Evolutionary conservation across 2,329 filamentous ascomycete species (phyloP), one percentile per base, ranked within the genome.

Genomic region (Xylaria multiplex): DNA sequence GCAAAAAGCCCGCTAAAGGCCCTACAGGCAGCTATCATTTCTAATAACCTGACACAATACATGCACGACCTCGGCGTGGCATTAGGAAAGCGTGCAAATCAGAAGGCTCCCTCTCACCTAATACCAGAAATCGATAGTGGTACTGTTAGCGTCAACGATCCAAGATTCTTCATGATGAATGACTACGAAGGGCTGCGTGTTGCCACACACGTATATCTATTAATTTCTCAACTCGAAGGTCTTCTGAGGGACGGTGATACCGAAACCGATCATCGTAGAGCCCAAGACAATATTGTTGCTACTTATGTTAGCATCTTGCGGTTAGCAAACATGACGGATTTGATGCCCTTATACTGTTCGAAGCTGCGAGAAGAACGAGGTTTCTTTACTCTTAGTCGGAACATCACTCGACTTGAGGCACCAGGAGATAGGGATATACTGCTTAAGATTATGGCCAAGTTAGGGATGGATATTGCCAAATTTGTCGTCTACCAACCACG

Each of bases 311-410:
- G 91, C 72, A 90, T 91, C 67, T 81, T 99, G 43, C 88, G 92
- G 49, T 84, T 91, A 53, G 87, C 88, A 16, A 88, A 89, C 40
- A 87, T 96, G 61, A 88, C 91, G 65, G 90, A 95, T 68, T 81
- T 96, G 48, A 91, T 97, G 62, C 94, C 96, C 0, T 82, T 97
- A 0, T 99, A 99, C 77, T 94, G 92, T 68, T 93, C 93, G 8
- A 90, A 93, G 72, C 83, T 99, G 13, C 84, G 87, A 9, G 81
- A 84, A 6, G 82, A 87, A 13, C 85, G 90, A 68, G 85, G 86
- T 67, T 89, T 93, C 71, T 86, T 89, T 61, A 90, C 90, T 16
- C 84, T 99, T 55, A 92, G 90, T 64, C 86, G 88, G 59, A 91
- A 96, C 62, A 81, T 97, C 62, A 90, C 93, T 56, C 87, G 92